phyloP scores from a whole-genome alignment of 2,329 filamentous ascomycete genomes.

The Arachnomyces sp. region DNA sequence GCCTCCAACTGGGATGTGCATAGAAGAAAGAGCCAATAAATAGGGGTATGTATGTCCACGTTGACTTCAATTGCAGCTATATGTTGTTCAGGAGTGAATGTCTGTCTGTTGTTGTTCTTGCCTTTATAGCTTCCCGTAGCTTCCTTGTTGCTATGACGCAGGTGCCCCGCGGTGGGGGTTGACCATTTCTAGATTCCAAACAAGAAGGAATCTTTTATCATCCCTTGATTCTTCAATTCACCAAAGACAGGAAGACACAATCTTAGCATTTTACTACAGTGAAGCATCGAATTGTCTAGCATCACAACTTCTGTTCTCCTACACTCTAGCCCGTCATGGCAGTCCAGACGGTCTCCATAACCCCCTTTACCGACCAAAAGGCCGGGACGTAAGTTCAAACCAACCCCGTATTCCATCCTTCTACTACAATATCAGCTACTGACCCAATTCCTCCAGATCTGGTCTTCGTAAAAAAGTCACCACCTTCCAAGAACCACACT shows the following conservation, averaged over 20 bases:
- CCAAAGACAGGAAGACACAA: neutral
- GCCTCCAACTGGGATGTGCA: too few relatives aligned
- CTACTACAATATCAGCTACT: conserved; percentile 13
- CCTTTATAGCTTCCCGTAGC: neutral
- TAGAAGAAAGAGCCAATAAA: too few relatives aligned
- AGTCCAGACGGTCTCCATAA: conserved; percentile 71
- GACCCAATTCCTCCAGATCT: conserved; percentile 53
- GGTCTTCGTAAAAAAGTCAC: conserved; percentile 98
- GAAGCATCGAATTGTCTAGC: too few relatives aligned
- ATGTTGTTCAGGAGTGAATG: too few relatives aligned
- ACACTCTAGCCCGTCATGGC: conserved; percentile 49
- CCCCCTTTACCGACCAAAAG: conserved; percentile 92
- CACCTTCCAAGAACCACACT: conserved; percentile 90
- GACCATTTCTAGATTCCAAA: neutral
- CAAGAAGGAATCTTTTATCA: neutral
- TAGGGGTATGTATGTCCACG: too few relatives aligned
- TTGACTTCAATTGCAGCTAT: too few relatives aligned
- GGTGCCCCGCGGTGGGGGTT: conserved; percentile 6
- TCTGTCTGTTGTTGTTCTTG: too few relatives aligned
- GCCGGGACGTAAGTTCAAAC: conserved; percentile 85
- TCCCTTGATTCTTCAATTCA: neutral
- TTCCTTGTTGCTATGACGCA: too few relatives aligned
- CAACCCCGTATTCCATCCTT: conserved; percentile 13
- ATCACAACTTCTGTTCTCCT: too few relatives aligned
- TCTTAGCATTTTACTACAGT: too few relatives aligned